Conservation (phyloP, 2,329 filamentous ascomycete genomes). For the Pseudocercospora fuligena region DNA sequence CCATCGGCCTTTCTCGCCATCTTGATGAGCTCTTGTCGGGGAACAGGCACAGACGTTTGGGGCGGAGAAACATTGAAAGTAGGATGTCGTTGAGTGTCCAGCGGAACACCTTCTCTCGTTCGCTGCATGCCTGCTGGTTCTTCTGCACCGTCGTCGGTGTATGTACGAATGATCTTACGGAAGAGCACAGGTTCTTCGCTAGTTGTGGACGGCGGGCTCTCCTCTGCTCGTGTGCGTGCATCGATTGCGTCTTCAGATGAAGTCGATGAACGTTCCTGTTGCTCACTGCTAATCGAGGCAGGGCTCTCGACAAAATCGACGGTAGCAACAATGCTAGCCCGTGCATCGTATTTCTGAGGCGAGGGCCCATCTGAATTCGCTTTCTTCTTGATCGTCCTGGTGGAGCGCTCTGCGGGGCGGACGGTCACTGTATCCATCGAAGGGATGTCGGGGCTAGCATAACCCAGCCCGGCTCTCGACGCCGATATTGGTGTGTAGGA, state of each 20-base stretch:
- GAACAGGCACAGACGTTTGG: background rate
- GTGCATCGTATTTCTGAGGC: background rate
- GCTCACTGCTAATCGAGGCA: background rate
- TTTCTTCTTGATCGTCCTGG: background rate
- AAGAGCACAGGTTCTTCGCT: background rate
- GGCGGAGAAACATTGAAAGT: background rate
- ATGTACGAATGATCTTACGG: background rate
- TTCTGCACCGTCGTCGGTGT: background rate
- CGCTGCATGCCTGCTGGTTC: background rate
- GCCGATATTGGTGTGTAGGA: background rate
- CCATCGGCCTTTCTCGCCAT: background rate
- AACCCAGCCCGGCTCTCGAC: background rate
- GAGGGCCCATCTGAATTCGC: background rate
- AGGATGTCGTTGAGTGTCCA: background rate
- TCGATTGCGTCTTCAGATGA: background rate
- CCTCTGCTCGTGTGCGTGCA: background rate
- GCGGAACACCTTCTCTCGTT: background rate
- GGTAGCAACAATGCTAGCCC: background rate
- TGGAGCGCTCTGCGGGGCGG: background rate
- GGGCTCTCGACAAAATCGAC: background rate
- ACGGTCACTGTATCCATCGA: background rate
- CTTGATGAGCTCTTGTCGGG: background rate
- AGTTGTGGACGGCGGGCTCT: background rate
- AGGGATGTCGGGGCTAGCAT: background rate
- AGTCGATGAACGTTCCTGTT: background rate